A percentile compares a stretch with the other conserved stretches of the same genome.
These are phyloP conservation scores for Liquidambar formosana DNA, from an alignment of 164 flowering plant genomes.

Conservation along the genomic window DNA sequence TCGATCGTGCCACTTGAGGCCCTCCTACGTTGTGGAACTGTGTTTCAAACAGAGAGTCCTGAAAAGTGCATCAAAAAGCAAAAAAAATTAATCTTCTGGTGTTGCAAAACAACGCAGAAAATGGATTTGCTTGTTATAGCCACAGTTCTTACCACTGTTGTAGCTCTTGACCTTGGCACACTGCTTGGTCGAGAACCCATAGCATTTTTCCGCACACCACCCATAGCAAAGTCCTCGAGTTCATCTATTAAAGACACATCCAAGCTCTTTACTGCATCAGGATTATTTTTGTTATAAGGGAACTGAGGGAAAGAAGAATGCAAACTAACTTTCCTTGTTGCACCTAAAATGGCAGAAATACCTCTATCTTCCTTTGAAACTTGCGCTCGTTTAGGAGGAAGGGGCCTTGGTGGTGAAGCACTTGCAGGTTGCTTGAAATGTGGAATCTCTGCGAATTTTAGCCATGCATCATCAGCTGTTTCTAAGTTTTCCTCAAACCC, in stretches of 20 bases:
- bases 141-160: slow-evolving; percentile 25
- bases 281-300: not conserved
- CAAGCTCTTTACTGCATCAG: slow-evolving; percentile 25
- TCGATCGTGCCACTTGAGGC: slow-evolving; percentile 17
- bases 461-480: slow-evolving; percentile 45
- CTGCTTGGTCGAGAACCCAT: slow-evolving; percentile 31
- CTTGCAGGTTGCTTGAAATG: slow-evolving; percentile 58
- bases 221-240: slow-evolving; percentile 52
- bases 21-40: slow-evolving; percentile 13
- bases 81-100: not conserved
- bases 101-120: not conserved
- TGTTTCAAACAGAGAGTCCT: slow-evolving; percentile 33
- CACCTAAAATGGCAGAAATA: slow-evolving; percentile 25
- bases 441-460: slow-evolving; percentile 59
- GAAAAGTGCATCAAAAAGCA: slow-evolving; percentile 4
- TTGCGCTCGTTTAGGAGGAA: slow-evolving; percentile 57
- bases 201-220: slow-evolving; percentile 21
- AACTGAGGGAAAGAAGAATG: slow-evolving; percentile 30
- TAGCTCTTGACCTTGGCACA: slow-evolving; percentile 31
- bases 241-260: slow-evolving; percentile 43
- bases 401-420: slow-evolving; percentile 75
- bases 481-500: slow-evolving; percentile 36
- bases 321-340: slow-evolving; percentile 34
- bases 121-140: not conserved
- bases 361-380: slow-evolving; percentile 40